Evolutionary conservation across 257 asterid genomes (phyloP), one percentile per base, ranked within the genome.

Genomic region (Ilex asprella): DNA sequence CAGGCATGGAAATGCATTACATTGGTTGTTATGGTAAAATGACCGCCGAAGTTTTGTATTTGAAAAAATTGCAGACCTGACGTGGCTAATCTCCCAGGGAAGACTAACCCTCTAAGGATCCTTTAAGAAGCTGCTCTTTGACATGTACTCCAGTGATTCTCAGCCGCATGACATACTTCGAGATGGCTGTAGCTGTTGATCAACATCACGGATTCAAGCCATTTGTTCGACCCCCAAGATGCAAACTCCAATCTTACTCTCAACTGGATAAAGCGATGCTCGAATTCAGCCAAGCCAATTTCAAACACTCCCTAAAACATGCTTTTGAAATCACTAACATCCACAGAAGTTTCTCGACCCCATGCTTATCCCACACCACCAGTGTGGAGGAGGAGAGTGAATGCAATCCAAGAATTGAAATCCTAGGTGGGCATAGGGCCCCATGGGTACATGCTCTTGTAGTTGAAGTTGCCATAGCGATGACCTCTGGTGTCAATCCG

Each of bases 101-200:
- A 82, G 83, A 76, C 67, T 61, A 82, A 69, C 73, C 79, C 83
- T 71, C 75, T 67, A 75, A 75, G 70, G 81, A 82, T 78, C 76
- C 71, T 75, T 63, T 68, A 58, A 70, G 82, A 61, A 78, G 81
- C 78, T 73, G 68, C 69, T 21, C 78, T 75, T 70, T 89, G 81
- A 95, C 89, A 91, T 86, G 95, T 72, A 81, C 78, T 61, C 61
- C 71, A 70, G 79, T 74, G 27, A 21, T 70, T 80, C 67, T 68
- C 82, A 69, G 70, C 75, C 72, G 88, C 82, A 81, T 79, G 71
- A 75, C 74, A 84, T 79, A 75, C 78, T 79, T 75, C 77, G 77
- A 78, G 72, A 92, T 92, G 98, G 95, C 85, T 66, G 91, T 88
- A 63, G 93, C 86, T 77, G 72, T 88, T 84, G 90, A 82, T 81